A percentile compares a stretch with the other conserved stretches of the same genome.
phyloP scores from a whole-genome alignment of 768 basidiomycete species.

The Suillus spraguei region DNA sequence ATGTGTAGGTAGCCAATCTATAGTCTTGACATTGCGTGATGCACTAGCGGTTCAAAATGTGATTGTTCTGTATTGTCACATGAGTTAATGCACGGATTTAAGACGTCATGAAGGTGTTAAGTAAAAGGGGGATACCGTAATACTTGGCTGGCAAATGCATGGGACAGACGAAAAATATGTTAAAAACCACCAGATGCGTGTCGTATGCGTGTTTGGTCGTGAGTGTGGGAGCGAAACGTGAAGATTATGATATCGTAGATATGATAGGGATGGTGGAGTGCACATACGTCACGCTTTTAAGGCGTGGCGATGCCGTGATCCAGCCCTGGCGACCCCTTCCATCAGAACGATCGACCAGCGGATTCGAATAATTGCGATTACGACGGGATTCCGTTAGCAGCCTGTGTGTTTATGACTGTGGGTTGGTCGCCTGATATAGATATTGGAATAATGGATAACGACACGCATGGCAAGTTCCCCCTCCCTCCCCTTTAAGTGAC shows the following conservation, averaged over 20 bases:
- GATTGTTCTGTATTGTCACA: background rate
- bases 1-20: background rate
- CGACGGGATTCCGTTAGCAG: background rate
- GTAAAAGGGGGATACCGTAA: slow-evolving; percentile 2
- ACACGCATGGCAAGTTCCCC: background rate
- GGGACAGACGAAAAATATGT: slow-evolving; percentile 1
- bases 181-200: slow-evolving; percentile 2
- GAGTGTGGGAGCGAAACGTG: slow-evolving; percentile 7
- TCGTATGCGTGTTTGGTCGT: background rate
- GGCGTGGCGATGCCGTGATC: slow-evolving; percentile 3
- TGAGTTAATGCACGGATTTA: slow-evolving; percentile 1
- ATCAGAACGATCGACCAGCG: slow-evolving; percentile 11
- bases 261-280: slow-evolving; percentile 1
- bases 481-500: background rate
- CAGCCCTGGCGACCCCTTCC: background rate
- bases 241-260: background rate
- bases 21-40: background rate
- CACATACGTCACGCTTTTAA: background rate
- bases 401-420: slow-evolving; percentile 1
- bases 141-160: slow-evolving; percentile 2
- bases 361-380: slow-evolving; percentile 1
- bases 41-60: background rate
- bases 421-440: slow-evolving; percentile 2
- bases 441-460: slow-evolving; percentile 10
- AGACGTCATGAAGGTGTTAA: background rate